Evolutionary conservation across 1,284 basidiomycete species (phyloP).

Genomic region (Sphaerobolus stellatus): DNA sequence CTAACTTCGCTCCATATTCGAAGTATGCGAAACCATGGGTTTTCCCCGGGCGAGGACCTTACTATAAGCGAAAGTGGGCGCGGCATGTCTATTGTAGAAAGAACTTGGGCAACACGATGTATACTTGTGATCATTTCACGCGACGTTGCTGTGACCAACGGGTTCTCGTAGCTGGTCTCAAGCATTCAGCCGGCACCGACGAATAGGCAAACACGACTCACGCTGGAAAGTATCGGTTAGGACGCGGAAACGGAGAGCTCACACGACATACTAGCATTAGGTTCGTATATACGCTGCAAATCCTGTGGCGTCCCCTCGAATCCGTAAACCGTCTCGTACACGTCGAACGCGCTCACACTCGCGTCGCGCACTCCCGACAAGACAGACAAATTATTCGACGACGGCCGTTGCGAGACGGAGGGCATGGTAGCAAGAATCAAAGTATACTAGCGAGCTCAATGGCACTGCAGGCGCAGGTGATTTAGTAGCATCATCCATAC

Average conservation of each 20-base stretch:
- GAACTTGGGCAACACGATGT: conserved; percentile 53
- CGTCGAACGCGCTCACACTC: conserved; percentile 55
- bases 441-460: not conserved
- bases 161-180: conserved; percentile 73
- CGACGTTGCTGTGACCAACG: conserved; percentile 68
- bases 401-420: not conserved
- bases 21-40: conserved; percentile 54
- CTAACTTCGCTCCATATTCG: conserved; percentile 71
- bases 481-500: no score
- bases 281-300: conserved; percentile 64
- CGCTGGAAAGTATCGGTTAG: not conserved
- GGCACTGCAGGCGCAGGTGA: not conserved
- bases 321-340: conserved; percentile 67
- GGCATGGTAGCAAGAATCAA: not conserved
- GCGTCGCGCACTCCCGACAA: conserved; percentile 42
- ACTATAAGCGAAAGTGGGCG: conserved; percentile 58
- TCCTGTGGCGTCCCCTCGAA: conserved; percentile 34
- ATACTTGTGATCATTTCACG: conserved; percentile 68
- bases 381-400: conserved; percentile 35
- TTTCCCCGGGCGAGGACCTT: conserved; percentile 49
- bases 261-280: conserved; percentile 53
- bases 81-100: conserved; percentile 62
- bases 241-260: not conserved
- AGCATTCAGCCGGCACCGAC: no score
- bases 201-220: no score